Evolutionary conservation across 257 asterid genomes (phyloP).

Genomic region (Coffea canephora): DNA sequence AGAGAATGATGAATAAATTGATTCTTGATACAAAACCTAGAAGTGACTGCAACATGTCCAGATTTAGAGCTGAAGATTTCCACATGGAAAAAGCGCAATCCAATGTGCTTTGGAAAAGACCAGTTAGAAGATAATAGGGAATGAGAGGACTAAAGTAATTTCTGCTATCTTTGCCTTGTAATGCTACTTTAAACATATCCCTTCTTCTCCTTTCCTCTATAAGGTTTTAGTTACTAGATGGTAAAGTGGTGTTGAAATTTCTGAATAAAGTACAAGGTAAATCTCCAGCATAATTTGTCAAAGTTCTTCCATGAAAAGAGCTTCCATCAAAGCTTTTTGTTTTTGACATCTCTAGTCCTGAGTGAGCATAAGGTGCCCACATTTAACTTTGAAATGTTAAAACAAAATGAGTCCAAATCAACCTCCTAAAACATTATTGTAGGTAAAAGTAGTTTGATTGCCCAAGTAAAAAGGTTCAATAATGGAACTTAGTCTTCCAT

Average conservation of each 20-base stretch:
- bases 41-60: background rate
- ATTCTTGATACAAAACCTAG: background rate
- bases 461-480: background rate
- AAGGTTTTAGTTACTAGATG: background rate
- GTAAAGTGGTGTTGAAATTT: background rate
- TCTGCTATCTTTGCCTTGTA: background rate
- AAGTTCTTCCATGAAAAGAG: too few relatives aligned
- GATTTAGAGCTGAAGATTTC: slow-evolving; percentile 4
- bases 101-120: background rate
- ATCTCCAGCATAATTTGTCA: background rate
- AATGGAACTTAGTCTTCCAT: background rate
- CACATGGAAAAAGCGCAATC: background rate
- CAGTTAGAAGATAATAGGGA: background rate
- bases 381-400: background rate
- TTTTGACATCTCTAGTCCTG: too few relatives aligned
- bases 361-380: background rate
- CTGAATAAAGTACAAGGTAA: background rate
- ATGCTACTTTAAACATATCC: background rate
- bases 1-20: background rate
- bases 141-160: background rate
- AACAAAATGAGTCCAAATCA: background rate
- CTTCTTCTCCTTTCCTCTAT: background rate
- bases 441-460: background rate
- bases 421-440: background rate
- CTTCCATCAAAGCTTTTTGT: too few relatives aligned